Evolutionary conservation across 805 yeast species (phyloP).

Genomic region (Candida andamanensis): DNA sequence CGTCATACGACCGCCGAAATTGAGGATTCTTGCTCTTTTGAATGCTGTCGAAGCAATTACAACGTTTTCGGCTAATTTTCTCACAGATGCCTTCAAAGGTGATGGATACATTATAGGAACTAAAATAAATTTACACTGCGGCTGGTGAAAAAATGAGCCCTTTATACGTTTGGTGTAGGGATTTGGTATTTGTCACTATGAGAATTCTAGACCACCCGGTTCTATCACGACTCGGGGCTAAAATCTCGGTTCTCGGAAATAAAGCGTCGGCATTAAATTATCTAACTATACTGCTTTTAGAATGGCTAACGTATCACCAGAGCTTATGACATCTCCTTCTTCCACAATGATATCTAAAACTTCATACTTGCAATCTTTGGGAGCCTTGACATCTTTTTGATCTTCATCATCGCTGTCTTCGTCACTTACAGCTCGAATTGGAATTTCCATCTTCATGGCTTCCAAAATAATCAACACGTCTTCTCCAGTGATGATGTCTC

Average conservation of each 20-base stretch:
- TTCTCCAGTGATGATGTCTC: constrained; percentile 13
- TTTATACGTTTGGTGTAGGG: too few species aligned
- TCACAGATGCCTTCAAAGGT: constrained; percentile 25
- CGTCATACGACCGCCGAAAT: constrained; percentile 42
- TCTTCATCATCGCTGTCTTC: constrained; percentile 13
- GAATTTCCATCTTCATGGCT: constrained; percentile 34
- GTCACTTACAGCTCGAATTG: constrained; percentile 17
- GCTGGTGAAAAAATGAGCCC: too few species aligned
- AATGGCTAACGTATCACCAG: constrained; percentile 18
- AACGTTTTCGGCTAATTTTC: constrained; percentile 29
- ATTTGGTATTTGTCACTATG: too few species aligned
- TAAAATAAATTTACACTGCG: not conserved
- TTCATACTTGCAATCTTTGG: constrained; percentile 9
- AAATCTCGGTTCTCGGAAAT: not conserved
- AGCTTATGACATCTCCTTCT: constrained; percentile 27
- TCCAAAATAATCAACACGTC: constrained; percentile 23
- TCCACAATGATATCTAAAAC: constrained; percentile 21
- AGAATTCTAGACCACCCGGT: too few species aligned
- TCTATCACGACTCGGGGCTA: not conserved
- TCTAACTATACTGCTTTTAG: constrained; percentile 5
- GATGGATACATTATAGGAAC: constrained; percentile 26
- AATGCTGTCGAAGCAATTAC: constrained; percentile 33
- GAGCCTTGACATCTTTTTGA: not conserved
- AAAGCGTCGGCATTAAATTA: too few species aligned
- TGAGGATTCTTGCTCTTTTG: constrained; percentile 23